Evolutionary conservation across 176 grass and related monocot species (phyloP).

Genomic region (Oryza punctata): DNA sequence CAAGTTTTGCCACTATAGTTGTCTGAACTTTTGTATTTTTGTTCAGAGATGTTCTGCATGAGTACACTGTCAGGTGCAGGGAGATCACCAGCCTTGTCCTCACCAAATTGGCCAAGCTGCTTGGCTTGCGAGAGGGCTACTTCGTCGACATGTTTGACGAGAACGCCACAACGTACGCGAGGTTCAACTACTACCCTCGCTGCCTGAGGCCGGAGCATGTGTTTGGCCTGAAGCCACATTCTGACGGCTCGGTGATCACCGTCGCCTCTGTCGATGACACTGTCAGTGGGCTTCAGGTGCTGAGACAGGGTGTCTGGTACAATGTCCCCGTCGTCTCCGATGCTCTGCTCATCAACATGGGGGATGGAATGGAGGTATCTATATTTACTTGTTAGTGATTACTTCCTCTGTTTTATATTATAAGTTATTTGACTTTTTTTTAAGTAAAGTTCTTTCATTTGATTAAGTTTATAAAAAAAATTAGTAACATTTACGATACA

Average conservation of each 20-base stretch:
- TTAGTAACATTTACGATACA: too few species aligned
- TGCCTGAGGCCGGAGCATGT: slow-evolving; percentile 49
- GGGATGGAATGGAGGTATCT: slow-evolving; percentile 56
- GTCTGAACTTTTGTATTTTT: too few species aligned
- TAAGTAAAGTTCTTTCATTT: too few species aligned
- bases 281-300: slow-evolving; percentile 52
- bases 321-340: slow-evolving; percentile 42
- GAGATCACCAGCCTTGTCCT: slow-evolving; percentile 19
- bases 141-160: slow-evolving; percentile 33
- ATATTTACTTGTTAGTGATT: too few species aligned
- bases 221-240: slow-evolving; percentile 52
- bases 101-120: neutral
- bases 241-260: slow-evolving; percentile 48
- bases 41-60: slow-evolving; percentile 5
- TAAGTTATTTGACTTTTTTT: too few species aligned
- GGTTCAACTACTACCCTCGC: slow-evolving; percentile 53
- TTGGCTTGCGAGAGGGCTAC: slow-evolving; percentile 25
- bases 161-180: slow-evolving; percentile 32
- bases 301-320: slow-evolving; percentile 33
- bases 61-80: slow-evolving; percentile 43
- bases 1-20: too few species aligned
- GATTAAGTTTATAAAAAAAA: too few species aligned
- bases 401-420: too few species aligned
- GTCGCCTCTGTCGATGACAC: slow-evolving; percentile 44
- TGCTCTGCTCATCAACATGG: slow-evolving; percentile 47